These are phyloP conservation scores for Gyromitra esculenta DNA, from an alignment of 2,329 filamentous ascomycete species.

Conservation along the genomic window DNA sequence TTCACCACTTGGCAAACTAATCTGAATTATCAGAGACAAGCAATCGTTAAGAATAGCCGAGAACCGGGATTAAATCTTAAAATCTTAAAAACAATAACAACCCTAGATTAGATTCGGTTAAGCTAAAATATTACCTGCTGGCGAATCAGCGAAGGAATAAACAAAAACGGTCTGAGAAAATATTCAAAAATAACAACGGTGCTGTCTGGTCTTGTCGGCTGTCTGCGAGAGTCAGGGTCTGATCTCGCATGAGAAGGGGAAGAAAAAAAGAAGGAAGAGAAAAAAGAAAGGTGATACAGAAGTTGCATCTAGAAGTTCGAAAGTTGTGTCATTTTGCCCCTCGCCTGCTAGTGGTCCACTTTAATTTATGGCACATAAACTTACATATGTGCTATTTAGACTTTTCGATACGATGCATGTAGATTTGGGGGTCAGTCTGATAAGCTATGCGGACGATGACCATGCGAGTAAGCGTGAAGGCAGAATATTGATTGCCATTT, in stretches of 20 bases:
- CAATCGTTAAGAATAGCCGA: constrained; percentile 4
- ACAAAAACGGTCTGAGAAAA: background rate
- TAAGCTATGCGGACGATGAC: background rate
- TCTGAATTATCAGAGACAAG: background rate
- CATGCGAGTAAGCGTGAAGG: background rate
- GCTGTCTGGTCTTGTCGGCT: background rate
- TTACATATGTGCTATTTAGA: background rate
- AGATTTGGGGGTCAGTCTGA: background rate
- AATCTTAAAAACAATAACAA: background rate
- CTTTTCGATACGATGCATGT: background rate
- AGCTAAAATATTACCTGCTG: background rate
- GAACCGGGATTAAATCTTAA: background rate
- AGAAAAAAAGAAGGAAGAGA: background rate
- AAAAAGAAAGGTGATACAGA: background rate
- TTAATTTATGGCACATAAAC: background rate
- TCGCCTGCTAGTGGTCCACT: background rate
- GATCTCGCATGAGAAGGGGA: background rate
- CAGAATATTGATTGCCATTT: background rate
- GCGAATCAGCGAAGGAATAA: background rate
- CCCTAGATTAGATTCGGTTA: background rate
- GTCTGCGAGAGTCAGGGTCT: background rate
- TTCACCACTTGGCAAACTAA: background rate
- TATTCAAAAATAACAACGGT: background rate
- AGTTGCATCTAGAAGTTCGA: background rate
- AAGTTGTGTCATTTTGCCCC: background rate